Conservation (phyloP, 495 filamentous ascomycete genomes). For the Neurospora sp. region DNA sequence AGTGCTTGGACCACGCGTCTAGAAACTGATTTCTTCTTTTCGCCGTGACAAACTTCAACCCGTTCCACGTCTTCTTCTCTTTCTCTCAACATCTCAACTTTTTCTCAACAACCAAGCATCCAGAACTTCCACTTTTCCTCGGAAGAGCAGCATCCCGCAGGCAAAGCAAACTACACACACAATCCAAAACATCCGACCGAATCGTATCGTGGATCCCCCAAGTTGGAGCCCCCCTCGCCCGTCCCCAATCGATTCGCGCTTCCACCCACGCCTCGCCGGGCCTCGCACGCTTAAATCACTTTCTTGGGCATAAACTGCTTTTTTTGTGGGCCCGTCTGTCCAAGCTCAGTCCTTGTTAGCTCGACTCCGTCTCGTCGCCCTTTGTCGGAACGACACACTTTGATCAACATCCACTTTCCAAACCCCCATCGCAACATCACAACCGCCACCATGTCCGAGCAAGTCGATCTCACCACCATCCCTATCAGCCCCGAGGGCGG, state of each 20-base stretch:
- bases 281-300: background rate
- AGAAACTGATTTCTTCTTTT: background rate
- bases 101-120: background rate
- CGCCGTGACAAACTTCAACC: background rate
- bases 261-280: background rate
- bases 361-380: background rate
- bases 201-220: conserved; percentile 2
- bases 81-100: background rate
- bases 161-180: background rate
- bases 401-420: background rate
- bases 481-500: conserved; percentile 62
- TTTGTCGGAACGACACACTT: background rate
- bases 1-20: background rate
- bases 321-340: background rate
- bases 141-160: conserved; percentile 8
- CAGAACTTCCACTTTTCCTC: conserved; percentile 7
- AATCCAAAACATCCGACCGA: background rate
- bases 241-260: conserved; percentile 1
- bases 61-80: background rate
- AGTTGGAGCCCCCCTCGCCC: background rate
- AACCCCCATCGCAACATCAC: background rate
- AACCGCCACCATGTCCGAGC: conserved; percentile 34
- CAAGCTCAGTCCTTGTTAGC: background rate
- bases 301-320: background rate
- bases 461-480: conserved; percentile 53